Base-by-base conservation (phyloP, 2,329 filamentous ascomycete genomes). In the Trichothecium roseum region DNA sequence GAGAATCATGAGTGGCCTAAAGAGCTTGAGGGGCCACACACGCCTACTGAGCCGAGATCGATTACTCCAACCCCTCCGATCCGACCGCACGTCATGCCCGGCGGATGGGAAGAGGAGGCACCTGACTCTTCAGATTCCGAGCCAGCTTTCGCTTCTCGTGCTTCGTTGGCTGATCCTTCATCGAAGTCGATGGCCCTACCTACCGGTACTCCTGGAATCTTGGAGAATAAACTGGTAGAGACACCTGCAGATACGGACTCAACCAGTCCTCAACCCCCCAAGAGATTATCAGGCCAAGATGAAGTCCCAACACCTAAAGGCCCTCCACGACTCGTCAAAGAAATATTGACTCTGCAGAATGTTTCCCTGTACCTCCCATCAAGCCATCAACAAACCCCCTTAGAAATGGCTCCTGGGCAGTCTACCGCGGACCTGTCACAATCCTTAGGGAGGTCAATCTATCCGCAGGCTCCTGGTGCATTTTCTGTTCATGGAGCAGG, bases 381-480 rank as follows among this genome's bases (percentile, higher is more conserved):
- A 2, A 58, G 59, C 6, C 66, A 71, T 42, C 55, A 66, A 8
- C 60, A 67, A 31, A 46, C 65, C 18, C 51, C 64, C 16, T 47
- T 64, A 6, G 45, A 60, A 4, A 33, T 53, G 13, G 40, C 45
- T 6, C 42, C 48, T 1, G 45, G 51, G 1, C 52, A 54, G 18
- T 51, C 54, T 1, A 39, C 49, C 3, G 39, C 47, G 8, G 45
- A 52, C 17, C 43, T 56, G 6, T 46, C 49, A 7, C 47, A 54
- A 22, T 51, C 55, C 12, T 41, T 66, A 27, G 48, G 49, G 0
- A 54, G 48, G 27, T 69, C 66, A 2, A 41, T 60, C 9, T 62
- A 62, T n/a, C 64, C 67, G 0, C 63, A 76, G 45, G 50, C 78
- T 3, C 76, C 76, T 2, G 78, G 76, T 1, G 67, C 76, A 3